phyloP scores from a whole-genome alignment of 306 rosid species.

The Inga laurina region DNA sequence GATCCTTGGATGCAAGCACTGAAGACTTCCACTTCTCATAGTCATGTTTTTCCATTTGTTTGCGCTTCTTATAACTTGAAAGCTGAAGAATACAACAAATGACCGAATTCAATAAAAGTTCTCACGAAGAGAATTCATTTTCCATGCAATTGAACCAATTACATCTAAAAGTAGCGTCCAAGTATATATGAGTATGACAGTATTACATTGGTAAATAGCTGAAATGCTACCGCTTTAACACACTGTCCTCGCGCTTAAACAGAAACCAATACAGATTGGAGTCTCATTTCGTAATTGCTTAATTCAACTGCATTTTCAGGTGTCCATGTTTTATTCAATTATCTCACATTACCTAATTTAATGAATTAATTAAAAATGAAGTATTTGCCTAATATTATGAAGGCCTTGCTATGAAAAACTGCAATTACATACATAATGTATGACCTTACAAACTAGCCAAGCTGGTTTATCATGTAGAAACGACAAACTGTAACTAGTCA shows the following conservation, averaged over 20 bases:
- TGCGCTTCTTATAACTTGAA: conserved; percentile 66
- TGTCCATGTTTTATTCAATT: neutral
- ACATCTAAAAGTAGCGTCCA: neutral
- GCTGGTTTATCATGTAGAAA: neutral
- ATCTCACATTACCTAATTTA: neutral
- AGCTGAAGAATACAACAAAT: conserved; percentile 48
- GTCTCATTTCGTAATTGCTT: neutral
- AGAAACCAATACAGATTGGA: neutral
- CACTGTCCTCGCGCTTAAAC: conserved; percentile 7
- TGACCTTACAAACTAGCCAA: neutral
- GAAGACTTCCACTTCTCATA: conserved; percentile 76
- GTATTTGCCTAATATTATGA: conserved; percentile 7
- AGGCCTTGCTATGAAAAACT: conserved; percentile 9
- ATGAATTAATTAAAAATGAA: neutral
- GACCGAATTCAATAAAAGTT: conserved; percentile 6
- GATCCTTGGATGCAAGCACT: conserved; percentile 61
- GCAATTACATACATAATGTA: neutral
- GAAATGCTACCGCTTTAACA: neutral
- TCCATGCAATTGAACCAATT: neutral
- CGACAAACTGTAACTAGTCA: neutral
- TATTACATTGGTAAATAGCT: neutral
- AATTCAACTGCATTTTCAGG: neutral
- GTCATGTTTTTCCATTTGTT: conserved; percentile 50
- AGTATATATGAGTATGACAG: neutral
- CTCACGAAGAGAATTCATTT: neutral